Conservation (phyloP, 306 rosid species). For the Quercus dentata region DNA sequence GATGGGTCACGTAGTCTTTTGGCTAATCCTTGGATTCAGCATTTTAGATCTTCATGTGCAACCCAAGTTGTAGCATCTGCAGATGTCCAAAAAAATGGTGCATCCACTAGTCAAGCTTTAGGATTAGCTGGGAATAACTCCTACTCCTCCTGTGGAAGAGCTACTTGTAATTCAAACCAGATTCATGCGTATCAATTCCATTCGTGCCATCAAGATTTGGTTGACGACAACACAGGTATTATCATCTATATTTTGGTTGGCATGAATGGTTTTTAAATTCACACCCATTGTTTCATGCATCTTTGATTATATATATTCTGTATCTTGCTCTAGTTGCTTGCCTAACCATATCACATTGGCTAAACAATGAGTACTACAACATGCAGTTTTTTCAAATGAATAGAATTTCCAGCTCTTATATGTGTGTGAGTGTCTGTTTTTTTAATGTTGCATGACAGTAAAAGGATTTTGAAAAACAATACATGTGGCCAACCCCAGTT, state of each 20-base stretch:
- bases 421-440: too few relatives aligned
- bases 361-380: too few relatives aligned
- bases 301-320: too few relatives aligned
- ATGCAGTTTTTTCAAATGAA: too few relatives aligned
- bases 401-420: too few relatives aligned
- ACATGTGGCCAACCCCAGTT: too few relatives aligned
- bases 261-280: not conserved
- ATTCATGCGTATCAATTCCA: conserved; percentile 14
- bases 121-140: conserved; percentile 22
- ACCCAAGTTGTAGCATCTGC: conserved; percentile 25
- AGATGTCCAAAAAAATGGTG: conserved; percentile 3
- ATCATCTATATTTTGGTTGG: conserved; percentile 12
- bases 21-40: conserved; percentile 63
- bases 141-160: conserved; percentile 6
- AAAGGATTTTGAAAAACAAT: too few relatives aligned
- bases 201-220: conserved; percentile 17
- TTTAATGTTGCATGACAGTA: too few relatives aligned
- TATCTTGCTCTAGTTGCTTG: too few relatives aligned
- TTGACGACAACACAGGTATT: conserved; percentile 41
- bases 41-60: conserved; percentile 34
- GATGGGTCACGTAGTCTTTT: conserved; percentile 22
- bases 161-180: conserved; percentile 11
- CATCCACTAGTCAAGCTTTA: conserved; percentile 2
- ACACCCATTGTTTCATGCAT: not conserved
- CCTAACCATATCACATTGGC: too few relatives aligned